Conservation (phyloP, 495 filamentous ascomycete species). For the Penicillium simplicissimum region DNA sequence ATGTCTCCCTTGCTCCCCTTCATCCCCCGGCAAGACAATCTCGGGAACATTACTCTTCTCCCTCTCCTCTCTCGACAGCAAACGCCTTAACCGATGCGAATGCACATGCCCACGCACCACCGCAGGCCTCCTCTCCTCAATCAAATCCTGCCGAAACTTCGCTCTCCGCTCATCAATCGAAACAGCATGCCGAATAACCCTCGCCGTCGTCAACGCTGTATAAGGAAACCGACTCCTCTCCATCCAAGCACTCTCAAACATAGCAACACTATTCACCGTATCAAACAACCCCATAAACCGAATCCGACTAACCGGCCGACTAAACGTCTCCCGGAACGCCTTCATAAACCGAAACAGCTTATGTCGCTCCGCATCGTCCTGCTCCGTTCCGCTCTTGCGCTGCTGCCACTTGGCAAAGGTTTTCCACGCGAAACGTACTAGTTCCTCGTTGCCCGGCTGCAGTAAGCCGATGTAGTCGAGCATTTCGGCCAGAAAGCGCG, state of each 20-base stretch:
- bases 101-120: neutral
- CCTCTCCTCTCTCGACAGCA: slow-evolving; percentile 6
- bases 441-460: slow-evolving; percentile 78
- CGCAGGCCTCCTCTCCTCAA: slow-evolving; percentile 50
- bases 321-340: slow-evolving; percentile 82
- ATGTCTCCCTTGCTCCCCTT: neutral
- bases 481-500: slow-evolving; percentile 83
- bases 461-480: slow-evolving; percentile 77
- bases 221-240: slow-evolving; percentile 78
- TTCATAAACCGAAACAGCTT: slow-evolving; percentile 74
- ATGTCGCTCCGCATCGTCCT: slow-evolving; percentile 58
- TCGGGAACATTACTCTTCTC: slow-evolving; percentile 17
- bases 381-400: slow-evolving; percentile 53
- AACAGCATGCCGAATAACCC: slow-evolving; percentile 67
- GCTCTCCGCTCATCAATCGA: slow-evolving; percentile 75
- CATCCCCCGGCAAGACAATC: slow-evolving; percentile 9
- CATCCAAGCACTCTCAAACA: slow-evolving; percentile 83
- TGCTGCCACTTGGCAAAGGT: slow-evolving; percentile 82
- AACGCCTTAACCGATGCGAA: slow-evolving; percentile 11
- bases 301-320: slow-evolving; percentile 69
- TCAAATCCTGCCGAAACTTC: slow-evolving; percentile 67
- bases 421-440: slow-evolving; percentile 84
- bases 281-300: slow-evolving; percentile 46
- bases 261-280: slow-evolving; percentile 73
- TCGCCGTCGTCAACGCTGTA: slow-evolving; percentile 73